Conservation (phyloP, 2,329 filamentous ascomycete genomes). For the Escovopsis sp. region DNA sequence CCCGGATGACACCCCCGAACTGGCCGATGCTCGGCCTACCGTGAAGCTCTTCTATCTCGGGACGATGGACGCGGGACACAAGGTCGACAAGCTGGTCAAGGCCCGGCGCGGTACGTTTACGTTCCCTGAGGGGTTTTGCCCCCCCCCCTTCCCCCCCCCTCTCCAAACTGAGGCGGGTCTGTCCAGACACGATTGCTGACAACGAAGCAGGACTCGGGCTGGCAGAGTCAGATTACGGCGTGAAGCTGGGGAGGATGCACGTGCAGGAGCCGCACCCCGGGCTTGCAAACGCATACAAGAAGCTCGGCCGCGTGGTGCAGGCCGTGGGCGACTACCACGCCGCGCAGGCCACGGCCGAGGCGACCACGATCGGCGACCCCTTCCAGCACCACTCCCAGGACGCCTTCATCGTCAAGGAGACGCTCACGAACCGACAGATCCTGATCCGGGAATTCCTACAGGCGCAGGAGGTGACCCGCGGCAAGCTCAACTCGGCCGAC, state of each 20-base stretch:
- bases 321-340: constrained; percentile 91
- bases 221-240: constrained; percentile 83
- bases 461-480: constrained; percentile 72
- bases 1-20: constrained; percentile 89
- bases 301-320: constrained; percentile 87
- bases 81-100: constrained; percentile 89
- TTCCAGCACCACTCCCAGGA: constrained; percentile 91
- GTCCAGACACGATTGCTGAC: constrained; percentile 10
- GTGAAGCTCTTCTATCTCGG: constrained; percentile 95
- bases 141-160: not conserved
- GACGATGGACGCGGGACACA: constrained; percentile 93
- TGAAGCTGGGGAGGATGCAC: constrained; percentile 75
- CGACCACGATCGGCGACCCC: constrained; percentile 84
- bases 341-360: constrained; percentile 90
- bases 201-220: constrained; percentile 62
- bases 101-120: constrained; percentile 58
- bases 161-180: not conserved
- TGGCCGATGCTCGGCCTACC: constrained; percentile 74
- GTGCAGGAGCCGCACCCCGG: constrained; percentile 84
- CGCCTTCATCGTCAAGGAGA: constrained; percentile 96
- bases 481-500: constrained; percentile 74
- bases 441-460: constrained; percentile 85
- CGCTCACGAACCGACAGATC: constrained; percentile 92
- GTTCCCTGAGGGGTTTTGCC: not conserved
- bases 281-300: constrained; percentile 79